Base-by-base conservation (phyloP, 2,329 filamentous ascomycete species). In the Pestalotiopsis fici region DNA sequence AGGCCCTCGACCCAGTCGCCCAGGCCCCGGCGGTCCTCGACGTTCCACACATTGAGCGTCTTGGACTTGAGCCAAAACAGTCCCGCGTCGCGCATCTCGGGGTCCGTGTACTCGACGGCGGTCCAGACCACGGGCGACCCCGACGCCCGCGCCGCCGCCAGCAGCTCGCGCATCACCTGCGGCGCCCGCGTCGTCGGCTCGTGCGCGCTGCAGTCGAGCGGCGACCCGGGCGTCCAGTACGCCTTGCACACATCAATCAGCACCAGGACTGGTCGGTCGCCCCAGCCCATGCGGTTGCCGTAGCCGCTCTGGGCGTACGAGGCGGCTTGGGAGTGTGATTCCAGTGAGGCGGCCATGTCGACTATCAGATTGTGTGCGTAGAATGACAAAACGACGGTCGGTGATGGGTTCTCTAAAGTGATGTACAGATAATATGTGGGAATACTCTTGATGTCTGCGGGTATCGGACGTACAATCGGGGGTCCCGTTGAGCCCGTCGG, bases 221-320 rank as follows among this genome's bases (percentile, higher is more conserved):
- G 81, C 47, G 81, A 83, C 2, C 75, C 77, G 28, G 76, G 70
- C 3, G 75, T 77, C 80, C 81, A 85, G 73, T 84, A 84, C 15
- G 81, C 82, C 47, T 78, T 81, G 73, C 82, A 85, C 54, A 84
- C 81, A 70, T 85, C 83, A 73, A 85, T 78, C 27, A 85, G 71
- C 60, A 85, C 72, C 2, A 85, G 76, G 25, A 79, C 83, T 4
- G 82, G 81, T 5, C 74, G 76, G 25, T 63, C 66, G 47, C 82
- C 82, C 82, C 82, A 84, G 68, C 81, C 81, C 72, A 84, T 81
- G 39, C 76, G 79, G 50, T 77, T 74, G 61, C 77, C 78, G 69
- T 80, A 83, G 68, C 81, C 82, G 47, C 79, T 77, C 2, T 69
- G 66, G 7, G 73, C 69, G 50, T 78, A 78, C 4, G 76, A 77